Base-by-base conservation (phyloP, 2,329 filamentous ascomycete species). In the Fusarium xyrophilum region DNA sequence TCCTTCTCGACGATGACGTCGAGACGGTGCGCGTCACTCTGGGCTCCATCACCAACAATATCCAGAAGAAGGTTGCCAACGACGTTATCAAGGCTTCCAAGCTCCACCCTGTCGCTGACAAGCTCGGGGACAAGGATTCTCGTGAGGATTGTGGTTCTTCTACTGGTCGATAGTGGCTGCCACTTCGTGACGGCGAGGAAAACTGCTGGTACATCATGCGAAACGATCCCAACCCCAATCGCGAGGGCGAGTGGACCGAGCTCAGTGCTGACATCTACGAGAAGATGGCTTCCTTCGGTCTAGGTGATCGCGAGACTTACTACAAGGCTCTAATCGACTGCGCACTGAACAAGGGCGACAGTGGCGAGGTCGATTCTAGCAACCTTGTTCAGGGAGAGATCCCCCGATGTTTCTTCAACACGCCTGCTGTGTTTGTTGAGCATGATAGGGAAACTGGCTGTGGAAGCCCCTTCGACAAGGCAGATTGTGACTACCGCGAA, bases 201-300 rank as follows among this genome's bases (percentile, higher is more conserved):
- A 67, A 70, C 42, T 70, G 68, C 56, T 70, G 61, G 35, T 70
- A 71, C 17, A 67, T 70, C 10, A 68, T 68, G 68, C 52, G 58
- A 4, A 64, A 70, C 11, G 39, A 60, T 2, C 52, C 61, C 4
- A 44, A 66, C 38, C 47, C 36, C 3, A 63, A 39, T 32, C 38
- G 55, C 3, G 19, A 46, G 1, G 52, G 55, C 1, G 56, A 38
- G 7, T 63, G 52, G 64, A 23, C 38, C 3, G 68, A 71, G 7
- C 65, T 56, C 3, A 46, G 14, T 0, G 30, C 28, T 2, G 68
- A 60, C 0, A 69, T 71, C 11, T 70, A 71, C 23, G 28, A 69
- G 2, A 64, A 71, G 42, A 70, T 70, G 68, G 58, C 53, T 6
- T 30, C 21, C 0, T 71, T 60, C 6, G 68, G 65, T 4, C 23